Conservation (phyloP, 2,329 filamentous ascomycete genomes). For the Penicillium sp. region DNA sequence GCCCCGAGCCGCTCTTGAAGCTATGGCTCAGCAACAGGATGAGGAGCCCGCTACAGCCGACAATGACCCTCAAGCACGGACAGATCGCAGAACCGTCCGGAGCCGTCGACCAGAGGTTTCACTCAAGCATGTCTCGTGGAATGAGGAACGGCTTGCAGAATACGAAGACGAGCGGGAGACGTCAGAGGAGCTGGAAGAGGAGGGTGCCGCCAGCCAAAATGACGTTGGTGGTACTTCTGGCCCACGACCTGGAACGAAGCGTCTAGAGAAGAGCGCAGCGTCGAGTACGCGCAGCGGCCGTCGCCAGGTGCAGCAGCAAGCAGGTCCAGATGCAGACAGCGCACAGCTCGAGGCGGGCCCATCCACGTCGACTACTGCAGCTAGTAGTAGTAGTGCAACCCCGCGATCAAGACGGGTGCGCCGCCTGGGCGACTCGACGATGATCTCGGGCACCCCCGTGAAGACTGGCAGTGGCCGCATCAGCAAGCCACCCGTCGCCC, state of each 20-base stretch:
- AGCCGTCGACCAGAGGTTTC: conserved; percentile 4
- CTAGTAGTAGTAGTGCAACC: conserved; percentile 27
- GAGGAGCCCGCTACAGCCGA: conserved; percentile 6
- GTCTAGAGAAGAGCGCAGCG: conserved; percentile 24
- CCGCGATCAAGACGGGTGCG: conserved; percentile 33
- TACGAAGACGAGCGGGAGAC: conserved; percentile 30
- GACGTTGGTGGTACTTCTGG: conserved; percentile 21
- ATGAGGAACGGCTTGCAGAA: conserved; percentile 37
- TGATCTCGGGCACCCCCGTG: conserved; percentile 23
- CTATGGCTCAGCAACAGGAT: conserved; percentile 20
- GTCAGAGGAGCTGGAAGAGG: conserved; percentile 15
- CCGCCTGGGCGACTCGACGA: conserved; percentile 28
- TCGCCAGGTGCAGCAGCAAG: conserved; percentile 21
- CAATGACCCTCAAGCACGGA: conserved; percentile 4
- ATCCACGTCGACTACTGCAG: conserved; percentile 22
- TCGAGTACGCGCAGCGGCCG: conserved; percentile 26
- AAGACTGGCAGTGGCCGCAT: conserved; percentile 21
- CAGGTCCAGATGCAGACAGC: conserved; percentile 5
- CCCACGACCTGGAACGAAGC: conserved; percentile 18
- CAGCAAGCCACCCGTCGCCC: conserved; percentile 20
- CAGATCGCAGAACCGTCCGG: conserved; percentile 4
- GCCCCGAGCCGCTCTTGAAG: conserved; percentile 32
- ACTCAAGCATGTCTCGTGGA: conserved; percentile 39
- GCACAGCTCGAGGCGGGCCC: conserved; percentile 15
- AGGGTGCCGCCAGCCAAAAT: conserved; percentile 14